Percentiles rank a stretch among this genome's conserved stretches.
These are phyloP conservation scores for Pichia heedii DNA, from an alignment of 805 yeast species.

Conservation along the genomic window DNA sequence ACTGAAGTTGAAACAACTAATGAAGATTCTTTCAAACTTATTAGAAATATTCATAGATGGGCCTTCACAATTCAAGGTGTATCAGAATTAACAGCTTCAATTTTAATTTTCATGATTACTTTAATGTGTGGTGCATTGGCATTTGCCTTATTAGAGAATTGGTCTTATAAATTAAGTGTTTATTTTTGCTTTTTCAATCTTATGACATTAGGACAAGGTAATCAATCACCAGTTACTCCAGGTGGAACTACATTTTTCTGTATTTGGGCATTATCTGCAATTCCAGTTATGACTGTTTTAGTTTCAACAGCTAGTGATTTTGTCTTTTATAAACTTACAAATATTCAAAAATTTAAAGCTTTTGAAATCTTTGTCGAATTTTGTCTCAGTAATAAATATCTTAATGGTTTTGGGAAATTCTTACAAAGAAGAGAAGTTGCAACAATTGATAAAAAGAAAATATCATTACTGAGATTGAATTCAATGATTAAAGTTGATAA, in stretches of 20 bases:
- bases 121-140: conserved; percentile 70
- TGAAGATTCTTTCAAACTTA: conserved; percentile 43
- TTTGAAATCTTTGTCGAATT: conserved; percentile 11
- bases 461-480: not conserved
- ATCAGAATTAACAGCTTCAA: conserved; percentile 31
- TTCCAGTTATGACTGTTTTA: conserved; percentile 79
- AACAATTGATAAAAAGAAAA: not conserved
- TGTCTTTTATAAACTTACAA: conserved; percentile 27
- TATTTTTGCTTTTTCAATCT: conserved; percentile 72
- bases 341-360: conserved; percentile 10
- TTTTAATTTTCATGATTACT: conserved; percentile 42
- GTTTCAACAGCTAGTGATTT: conserved; percentile 66
- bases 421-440: conserved; percentile 2
- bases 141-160: conserved; percentile 50
- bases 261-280: conserved; percentile 73
- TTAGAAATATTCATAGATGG: conserved; percentile 41
- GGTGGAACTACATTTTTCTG: conserved; percentile 70
- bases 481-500: not conserved
- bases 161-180: conserved; percentile 65
- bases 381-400: conserved; percentile 5
- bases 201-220: conserved; percentile 82
- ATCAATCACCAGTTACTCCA: conserved; percentile 49
- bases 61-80: conserved; percentile 34
- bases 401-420: conserved; percentile 4
- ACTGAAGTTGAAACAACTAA: conserved; percentile 17